A percentile compares a stretch with the other conserved stretches of the same genome.
Evolutionary conservation across 2,329 filamentous ascomycete genomes (phyloP).

Genomic region (Penicillium sp.): DNA sequence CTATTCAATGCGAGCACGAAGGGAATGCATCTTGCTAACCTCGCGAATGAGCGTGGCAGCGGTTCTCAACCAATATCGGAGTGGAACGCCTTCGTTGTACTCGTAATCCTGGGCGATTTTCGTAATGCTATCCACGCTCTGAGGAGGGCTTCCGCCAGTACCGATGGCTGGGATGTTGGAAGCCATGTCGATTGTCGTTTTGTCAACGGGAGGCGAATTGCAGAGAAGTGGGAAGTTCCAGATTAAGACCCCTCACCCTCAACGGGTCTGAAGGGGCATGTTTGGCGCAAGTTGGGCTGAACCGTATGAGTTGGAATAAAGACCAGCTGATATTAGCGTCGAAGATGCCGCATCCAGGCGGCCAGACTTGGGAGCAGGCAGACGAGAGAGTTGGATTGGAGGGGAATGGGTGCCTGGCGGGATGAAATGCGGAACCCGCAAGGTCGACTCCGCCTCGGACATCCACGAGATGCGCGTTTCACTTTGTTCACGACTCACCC

Average conservation of each 20-base stretch:
- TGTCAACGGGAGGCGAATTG: neutral
- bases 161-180: constrained; percentile 24
- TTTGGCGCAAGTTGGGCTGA: constrained; percentile 7
- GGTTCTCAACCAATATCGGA: constrained; percentile 79
- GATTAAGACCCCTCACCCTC: constrained; percentile 15
- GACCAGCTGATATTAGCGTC: constrained; percentile 13
- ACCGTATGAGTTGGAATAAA: constrained; percentile 16
- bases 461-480: neutral
- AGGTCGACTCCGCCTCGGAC: constrained; percentile 11
- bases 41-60: constrained; percentile 77
- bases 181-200: constrained; percentile 22
- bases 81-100: constrained; percentile 72
- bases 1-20: neutral
- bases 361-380: constrained; percentile 3
- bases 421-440: constrained; percentile 14
- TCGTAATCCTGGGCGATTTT: constrained; percentile 74
- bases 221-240: constrained; percentile 4
- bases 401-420: constrained; percentile 8
- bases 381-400: neutral
- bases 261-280: constrained; percentile 17
- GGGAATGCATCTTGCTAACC: constrained; percentile 48
- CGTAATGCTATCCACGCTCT: constrained; percentile 74
- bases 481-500: neutral
- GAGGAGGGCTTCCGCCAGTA: constrained; percentile 51
- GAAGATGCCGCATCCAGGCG: constrained; percentile 26